Percentiles rank a stretch among this genome's conserved stretches.
Evolutionary conservation across 192 early-diverging fungal species (phyloP).

Genomic region (Coemansia umbellata): DNA sequence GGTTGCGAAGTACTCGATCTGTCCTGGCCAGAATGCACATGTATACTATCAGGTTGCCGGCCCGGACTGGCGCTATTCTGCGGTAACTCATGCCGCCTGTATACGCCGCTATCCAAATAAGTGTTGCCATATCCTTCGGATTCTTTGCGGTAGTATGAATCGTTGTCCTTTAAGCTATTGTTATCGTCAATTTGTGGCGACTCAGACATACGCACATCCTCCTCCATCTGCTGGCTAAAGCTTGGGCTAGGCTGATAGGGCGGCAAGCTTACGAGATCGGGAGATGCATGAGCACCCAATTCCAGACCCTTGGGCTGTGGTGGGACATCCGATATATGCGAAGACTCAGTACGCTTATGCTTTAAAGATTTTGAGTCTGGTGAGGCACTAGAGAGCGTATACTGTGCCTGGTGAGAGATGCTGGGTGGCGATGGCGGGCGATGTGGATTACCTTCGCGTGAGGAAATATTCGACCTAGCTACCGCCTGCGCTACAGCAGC

Average conservation of each 20-base stretch:
- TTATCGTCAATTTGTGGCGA: constrained; percentile 22
- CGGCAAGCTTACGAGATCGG: not conserved
- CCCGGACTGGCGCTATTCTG: not conserved
- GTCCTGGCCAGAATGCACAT: too few relatives aligned
- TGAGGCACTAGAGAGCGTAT: constrained; percentile 24
- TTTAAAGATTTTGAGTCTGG: not conserved
- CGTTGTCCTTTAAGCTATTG: constrained; percentile 1
- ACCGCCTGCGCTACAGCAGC: not conserved
- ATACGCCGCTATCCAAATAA: constrained; percentile 4
- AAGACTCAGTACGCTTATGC: not conserved
- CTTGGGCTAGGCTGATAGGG: not conserved
- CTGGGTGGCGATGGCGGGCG: constrained; percentile 12
- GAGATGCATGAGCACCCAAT: not conserved
- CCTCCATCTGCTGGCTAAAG: constrained; percentile 19
- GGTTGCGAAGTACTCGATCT: not conserved
- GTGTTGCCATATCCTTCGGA: constrained; percentile 8
- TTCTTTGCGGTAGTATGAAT: constrained; percentile 9
- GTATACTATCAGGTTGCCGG: too few relatives aligned
- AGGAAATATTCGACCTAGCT: constrained; percentile 1
- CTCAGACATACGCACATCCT: constrained; percentile 50
- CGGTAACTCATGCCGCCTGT: too few relatives aligned
- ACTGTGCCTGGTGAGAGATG: constrained; percentile 35
- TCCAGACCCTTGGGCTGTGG: not conserved
- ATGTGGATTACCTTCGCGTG: not conserved
- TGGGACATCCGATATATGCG: not conserved